Conservation (phyloP, 164 flowering plant species). For the Berberis thunbergii region DNA sequence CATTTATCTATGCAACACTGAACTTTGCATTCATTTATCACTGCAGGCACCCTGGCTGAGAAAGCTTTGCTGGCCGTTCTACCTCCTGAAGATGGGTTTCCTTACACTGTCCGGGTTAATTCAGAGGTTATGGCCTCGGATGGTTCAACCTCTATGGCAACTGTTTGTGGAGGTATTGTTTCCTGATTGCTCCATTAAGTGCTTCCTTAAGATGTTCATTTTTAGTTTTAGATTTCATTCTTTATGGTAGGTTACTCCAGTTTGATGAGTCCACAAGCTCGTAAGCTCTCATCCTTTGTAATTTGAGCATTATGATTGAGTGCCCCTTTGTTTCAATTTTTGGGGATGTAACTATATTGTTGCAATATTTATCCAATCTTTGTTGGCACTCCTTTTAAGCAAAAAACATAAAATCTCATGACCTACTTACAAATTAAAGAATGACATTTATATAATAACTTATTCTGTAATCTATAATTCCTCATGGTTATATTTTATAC, state of each 20-base stretch:
- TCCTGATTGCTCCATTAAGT: not conserved
- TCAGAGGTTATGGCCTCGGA: slow-evolving; percentile 99
- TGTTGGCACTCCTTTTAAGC: too few species aligned
- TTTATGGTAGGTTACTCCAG: not conserved
- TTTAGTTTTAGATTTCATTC: not conserved
- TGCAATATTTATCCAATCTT: too few species aligned
- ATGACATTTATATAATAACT: too few species aligned
- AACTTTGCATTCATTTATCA: not conserved
- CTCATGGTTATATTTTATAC: not conserved
- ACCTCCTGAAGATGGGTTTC: slow-evolving; percentile 79
- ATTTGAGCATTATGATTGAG: too few species aligned
- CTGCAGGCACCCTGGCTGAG: slow-evolving; percentile 91
- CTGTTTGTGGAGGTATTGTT: slow-evolving; percentile 88
- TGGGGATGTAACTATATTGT: too few species aligned
- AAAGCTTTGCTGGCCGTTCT: slow-evolving; percentile 91
- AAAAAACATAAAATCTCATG: too few species aligned
- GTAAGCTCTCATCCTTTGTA: too few species aligned
- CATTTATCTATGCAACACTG: not conserved
- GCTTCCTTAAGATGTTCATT: not conserved
- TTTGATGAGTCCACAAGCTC: too few species aligned
- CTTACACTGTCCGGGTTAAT: slow-evolving; percentile 82
- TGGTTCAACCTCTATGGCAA: slow-evolving; percentile 99
- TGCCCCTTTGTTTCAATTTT: too few species aligned
- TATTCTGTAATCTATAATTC: not conserved
- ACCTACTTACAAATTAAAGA: too few species aligned